These are phyloP conservation scores for Zopfochytrium polystomum DNA, from an alignment of 371 early-diverging fungal species.

Conservation along the genomic window DNA sequence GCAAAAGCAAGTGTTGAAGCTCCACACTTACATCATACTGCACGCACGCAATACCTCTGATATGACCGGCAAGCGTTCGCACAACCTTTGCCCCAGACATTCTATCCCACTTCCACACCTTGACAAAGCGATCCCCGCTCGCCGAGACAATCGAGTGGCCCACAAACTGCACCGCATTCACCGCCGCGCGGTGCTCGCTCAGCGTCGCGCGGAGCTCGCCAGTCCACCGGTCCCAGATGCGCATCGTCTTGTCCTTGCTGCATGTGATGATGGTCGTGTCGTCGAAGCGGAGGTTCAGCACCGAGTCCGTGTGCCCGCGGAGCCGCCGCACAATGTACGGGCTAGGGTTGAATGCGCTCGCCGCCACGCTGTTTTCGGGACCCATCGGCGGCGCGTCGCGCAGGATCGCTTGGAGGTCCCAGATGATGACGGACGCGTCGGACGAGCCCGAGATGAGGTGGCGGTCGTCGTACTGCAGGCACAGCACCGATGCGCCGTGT, in stretches of 20 bases:
- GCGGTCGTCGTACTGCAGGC: constrained; percentile 76
- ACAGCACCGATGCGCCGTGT: constrained; percentile 87
- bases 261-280: constrained; percentile 75
- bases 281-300: constrained; percentile 69
- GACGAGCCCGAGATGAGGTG: constrained; percentile 89
- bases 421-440: constrained; percentile 83
- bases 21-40: constrained; percentile 79
- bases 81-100: constrained; percentile 43
- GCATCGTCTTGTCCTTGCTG: constrained; percentile 87
- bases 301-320: constrained; percentile 72
- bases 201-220: constrained; percentile 45
- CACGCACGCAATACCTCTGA: constrained; percentile 86
- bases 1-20: too few species aligned
- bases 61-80: constrained; percentile 47
- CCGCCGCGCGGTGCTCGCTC: constrained; percentile 50
- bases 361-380: too few species aligned
- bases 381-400: too few species aligned
- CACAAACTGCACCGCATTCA: constrained; percentile 45
- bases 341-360: too few species aligned
- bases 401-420: constrained; percentile 76
- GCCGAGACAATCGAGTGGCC: constrained; percentile 71
- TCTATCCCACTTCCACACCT: constrained; percentile 85
- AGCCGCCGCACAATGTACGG: constrained; percentile 37
- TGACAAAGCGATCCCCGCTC: constrained; percentile 78
- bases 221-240: constrained; percentile 71